Evolutionary conservation across 768 basidiomycete genomes (phyloP), one percentile per base, ranked within the genome.

Genomic region (Scleroderma citrinum): DNA sequence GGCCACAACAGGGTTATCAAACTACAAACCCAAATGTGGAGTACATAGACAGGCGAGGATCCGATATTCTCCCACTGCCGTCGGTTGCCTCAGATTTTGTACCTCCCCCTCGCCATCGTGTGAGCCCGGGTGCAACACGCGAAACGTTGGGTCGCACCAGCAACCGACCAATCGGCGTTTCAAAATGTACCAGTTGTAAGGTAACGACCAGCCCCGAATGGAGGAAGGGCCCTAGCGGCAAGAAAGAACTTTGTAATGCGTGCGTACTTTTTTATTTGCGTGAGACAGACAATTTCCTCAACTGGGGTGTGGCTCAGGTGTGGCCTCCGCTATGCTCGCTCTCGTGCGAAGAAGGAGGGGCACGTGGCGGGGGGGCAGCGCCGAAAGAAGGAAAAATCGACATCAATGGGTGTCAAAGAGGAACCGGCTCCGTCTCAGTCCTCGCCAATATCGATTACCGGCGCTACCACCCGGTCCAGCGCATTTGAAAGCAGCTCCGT

Each of bases 161-260:
- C 17, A 87, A 84, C 56, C 77, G 89, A 19, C 89, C 90, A 0
- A 73, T 75, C 46, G 90, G 90, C 1, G 72, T 92, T 16, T 63
- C 76, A 50, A 78, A 78, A 57, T 93, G 90, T 66, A 77, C 81
- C 19, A 88, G 85, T 62, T 93, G 91, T 68, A 86, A 83, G 67
- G 83, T 76, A 11, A 89, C 84, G 7, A 76, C 77, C 7, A 92
- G 89, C 60, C 91, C 91, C 0, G 91, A 93, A 65, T 93, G 91
- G 91, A 73, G 91, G 62, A 93, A 93, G 66, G 91, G 91, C 17
- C 88, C 89, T 46, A 89, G 80, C 59, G 91, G 91, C 23, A 86
- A 87, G 67, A 93, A 93, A 69, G 89, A 93, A 65, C 74, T 93
- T 23, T 93, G 91, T 65, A 93, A 93, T 71, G 91, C 91, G 85